Evolutionary conservation across 768 basidiomycete genomes (phyloP), one percentile per base, ranked within the genome.

Genomic region (Pisolithus sp.): DNA sequence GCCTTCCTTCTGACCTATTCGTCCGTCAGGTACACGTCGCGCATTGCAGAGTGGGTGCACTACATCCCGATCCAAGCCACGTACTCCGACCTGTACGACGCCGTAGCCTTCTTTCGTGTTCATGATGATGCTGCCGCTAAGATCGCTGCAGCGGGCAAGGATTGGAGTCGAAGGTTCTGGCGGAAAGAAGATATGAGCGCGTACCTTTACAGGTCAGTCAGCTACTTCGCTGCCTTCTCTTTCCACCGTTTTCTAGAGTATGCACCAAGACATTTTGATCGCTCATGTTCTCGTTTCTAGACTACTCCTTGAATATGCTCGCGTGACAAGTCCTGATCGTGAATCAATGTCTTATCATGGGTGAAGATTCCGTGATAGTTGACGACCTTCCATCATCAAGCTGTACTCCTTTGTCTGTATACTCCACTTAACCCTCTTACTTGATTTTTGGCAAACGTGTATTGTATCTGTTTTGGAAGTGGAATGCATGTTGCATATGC

Each of bases 21-120:
- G 26, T 30, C 30, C 56, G 18, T 26, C 55, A 78, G 77, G 78
- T 81, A 66, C 56, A 66, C 71, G 18, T 77, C 79, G 53, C 73
- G 79, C 3, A 67, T 80, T 48, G 73, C 71, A 37, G 79, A 82
- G 5, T 85, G 83, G 82, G 69, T 85, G 7, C 86, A 88, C 64
- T 89, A 88, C 60, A 74, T 89, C 0, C 86, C 87, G 2, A 71
- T 88, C 5, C 78, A 82, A 56, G 55, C 83, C 0, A 82, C 85
- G 55, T 75, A 84, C 9, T 73, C 78, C 0, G 86, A 89, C 63
- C 64, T 90, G 4, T 78, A 86, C 62, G 89, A 90, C 57, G 71
- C 81, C 4, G 72, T 88, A 42, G 67, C 81, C 1, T 92, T 92
- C 71, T 89, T 89, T 69, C 78, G 81, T 0, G 80, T 71, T 0